These are phyloP conservation scores for Euphrasia confusa DNA, from an alignment of 257 asterid genomes.

Conservation along the genomic window DNA sequence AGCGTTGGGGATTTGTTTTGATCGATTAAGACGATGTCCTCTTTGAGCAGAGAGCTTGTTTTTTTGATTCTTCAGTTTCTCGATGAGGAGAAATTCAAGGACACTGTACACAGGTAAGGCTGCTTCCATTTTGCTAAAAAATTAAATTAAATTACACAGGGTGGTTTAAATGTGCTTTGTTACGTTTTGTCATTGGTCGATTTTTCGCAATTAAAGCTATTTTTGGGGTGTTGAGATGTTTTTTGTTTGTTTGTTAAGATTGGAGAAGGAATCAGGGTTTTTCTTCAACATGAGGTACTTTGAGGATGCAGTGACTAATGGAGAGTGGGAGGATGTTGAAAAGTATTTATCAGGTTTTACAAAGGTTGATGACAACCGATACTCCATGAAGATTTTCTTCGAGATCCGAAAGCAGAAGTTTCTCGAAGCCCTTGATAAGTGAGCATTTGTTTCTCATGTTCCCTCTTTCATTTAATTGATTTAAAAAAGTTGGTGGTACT, in stretches of 20 bases:
- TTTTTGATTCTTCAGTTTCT: slow-evolving; percentile 57
- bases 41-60: slow-evolving; percentile 49
- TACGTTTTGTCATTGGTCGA: background rate
- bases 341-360: slow-evolving; percentile 20
- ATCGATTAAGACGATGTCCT: slow-evolving; percentile 34
- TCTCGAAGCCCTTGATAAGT: slow-evolving; percentile 65
- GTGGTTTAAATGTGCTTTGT: no score
- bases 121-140: background rate
- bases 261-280: background rate
- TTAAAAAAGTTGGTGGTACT: slow-evolving; percentile 9
- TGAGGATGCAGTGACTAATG: slow-evolving; percentile 30
- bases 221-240: slow-evolving; percentile 19
- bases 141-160: background rate
- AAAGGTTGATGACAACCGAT: slow-evolving; percentile 49
- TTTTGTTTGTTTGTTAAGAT: background rate
- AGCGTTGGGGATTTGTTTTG: slow-evolving; percentile 23
- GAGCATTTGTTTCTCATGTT: background rate
- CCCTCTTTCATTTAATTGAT: background rate
- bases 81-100: slow-evolving; percentile 53
- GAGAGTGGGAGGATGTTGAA: slow-evolving; percentile 27
- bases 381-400: slow-evolving; percentile 56
- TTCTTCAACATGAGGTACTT: slow-evolving; percentile 32
- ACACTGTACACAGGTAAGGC: slow-evolving; percentile 51
- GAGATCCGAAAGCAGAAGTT: slow-evolving; percentile 58
- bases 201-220: background rate